Evolutionary conservation across 169 alveolate species (phyloP).

Genomic region (Eimeria tenella): DNA sequence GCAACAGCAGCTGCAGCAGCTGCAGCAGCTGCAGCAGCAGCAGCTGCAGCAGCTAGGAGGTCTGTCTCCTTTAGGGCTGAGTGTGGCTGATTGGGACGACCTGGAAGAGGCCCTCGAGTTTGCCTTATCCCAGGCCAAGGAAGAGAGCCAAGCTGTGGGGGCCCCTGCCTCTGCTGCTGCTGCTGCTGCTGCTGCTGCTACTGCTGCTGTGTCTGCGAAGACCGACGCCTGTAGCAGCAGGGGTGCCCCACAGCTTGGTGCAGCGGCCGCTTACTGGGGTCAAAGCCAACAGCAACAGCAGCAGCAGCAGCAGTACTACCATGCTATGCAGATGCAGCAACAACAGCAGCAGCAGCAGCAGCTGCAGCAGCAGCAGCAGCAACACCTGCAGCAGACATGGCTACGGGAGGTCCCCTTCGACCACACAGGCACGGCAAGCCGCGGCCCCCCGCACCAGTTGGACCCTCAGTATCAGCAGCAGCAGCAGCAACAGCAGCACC

Average conservation of each 20-base stretch:
- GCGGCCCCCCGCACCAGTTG: too few relatives aligned
- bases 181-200: neutral
- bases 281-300: constrained; percentile 36
- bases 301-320: neutral
- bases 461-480: neutral
- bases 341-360: constrained; percentile 15
- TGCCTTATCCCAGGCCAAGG: neutral
- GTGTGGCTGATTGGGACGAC: constrained; percentile 14
- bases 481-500: constrained; percentile 27
- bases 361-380: constrained; percentile 13
- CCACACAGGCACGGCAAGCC: neutral
- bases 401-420: neutral
- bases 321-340: neutral
- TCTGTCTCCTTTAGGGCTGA: neutral
- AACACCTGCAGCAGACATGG: neutral
- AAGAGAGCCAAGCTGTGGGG: neutral
- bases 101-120: constrained; percentile 4
- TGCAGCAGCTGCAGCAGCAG: constrained; percentile 30
- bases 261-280: neutral
- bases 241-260: neutral
- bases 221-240: neutral
- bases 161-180: neutral
- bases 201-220: neutral
- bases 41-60: constrained; percentile 18
- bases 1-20: neutral